These are phyloP conservation scores for Aaosphaeria arxii DNA, from an alignment of 2,329 filamentous ascomycete species.

Conservation along the genomic window DNA sequence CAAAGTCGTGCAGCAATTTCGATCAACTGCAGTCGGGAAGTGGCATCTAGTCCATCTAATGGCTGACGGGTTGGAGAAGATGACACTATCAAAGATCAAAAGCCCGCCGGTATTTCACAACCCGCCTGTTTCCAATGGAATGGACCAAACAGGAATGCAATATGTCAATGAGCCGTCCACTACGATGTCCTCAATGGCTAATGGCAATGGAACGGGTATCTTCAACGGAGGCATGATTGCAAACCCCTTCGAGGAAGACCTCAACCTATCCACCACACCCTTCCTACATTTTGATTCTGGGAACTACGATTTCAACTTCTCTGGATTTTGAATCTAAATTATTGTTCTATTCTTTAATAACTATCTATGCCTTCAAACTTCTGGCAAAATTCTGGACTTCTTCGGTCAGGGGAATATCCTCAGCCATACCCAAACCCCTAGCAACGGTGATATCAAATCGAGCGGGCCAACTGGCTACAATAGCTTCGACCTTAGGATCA, in stretches of 20 bases:
- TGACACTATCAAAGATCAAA: constrained; percentile 20
- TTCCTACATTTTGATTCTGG: constrained; percentile 27
- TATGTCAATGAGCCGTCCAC: constrained; percentile 7
- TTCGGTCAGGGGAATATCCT: constrained; percentile 5
- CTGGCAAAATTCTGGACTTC: constrained; percentile 6
- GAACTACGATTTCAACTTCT: constrained; percentile 20
- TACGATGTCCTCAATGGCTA: constrained; percentile 4
- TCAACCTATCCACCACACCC: constrained; percentile 17
- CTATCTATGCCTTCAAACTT: constrained; percentile 1
- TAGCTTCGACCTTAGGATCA: constrained; percentile 4
- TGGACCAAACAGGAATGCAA: constrained; percentile 6
- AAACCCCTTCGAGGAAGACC: constrained; percentile 18
- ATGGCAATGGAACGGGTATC: constrained; percentile 8
- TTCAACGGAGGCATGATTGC: constrained; percentile 7
- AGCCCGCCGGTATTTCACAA: constrained; percentile 4
- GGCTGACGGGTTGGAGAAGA: constrained; percentile 46
- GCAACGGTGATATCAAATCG: constrained; percentile 3
- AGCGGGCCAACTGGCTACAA: constrained; percentile 4
- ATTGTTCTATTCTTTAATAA: too few species aligned
- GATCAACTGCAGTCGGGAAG: constrained; percentile 40
- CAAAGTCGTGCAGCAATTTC: constrained; percentile 41
- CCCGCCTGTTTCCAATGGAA: constrained; percentile 2
- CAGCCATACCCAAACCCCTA: constrained; percentile 3
- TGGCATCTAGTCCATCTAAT: constrained; percentile 49
- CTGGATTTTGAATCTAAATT: constrained; percentile 5